A percentile compares a stretch with the other conserved stretches of the same genome.
Conservation (phyloP, 495 filamentous ascomycete species). For the Melanomma pulvis-pyrius region DNA sequence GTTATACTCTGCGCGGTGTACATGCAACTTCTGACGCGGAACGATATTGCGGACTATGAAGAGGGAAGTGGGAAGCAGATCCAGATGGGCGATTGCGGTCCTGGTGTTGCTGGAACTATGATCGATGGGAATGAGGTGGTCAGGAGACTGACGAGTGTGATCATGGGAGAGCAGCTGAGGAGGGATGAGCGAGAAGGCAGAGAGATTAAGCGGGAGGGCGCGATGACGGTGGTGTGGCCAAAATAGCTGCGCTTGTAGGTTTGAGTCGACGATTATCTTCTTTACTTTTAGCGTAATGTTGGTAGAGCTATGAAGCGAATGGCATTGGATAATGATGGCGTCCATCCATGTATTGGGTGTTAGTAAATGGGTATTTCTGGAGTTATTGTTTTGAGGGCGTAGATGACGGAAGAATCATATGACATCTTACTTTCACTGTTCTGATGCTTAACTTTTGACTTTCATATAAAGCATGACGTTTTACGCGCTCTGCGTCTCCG, state of each 20-base stretch:
- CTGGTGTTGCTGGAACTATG: slow-evolving; percentile 7
- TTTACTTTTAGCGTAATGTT: background rate
- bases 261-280: background rate
- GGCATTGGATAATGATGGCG: background rate
- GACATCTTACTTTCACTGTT: background rate
- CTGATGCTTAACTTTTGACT: background rate
- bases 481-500: too few relatives aligned
- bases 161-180: slow-evolving; percentile 35
- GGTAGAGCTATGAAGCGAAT: background rate
- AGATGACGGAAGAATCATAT: background rate
- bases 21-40: slow-evolving; percentile 32
- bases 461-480: background rate
- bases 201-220: slow-evolving; percentile 12
- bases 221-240: slow-evolving; percentile 28
- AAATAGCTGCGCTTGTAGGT: background rate
- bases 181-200: slow-evolving; percentile 37
- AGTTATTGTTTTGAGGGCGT: background rate
- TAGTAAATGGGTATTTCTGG: background rate
- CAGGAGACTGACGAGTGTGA: slow-evolving; percentile 31
- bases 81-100: slow-evolving; percentile 21
- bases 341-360: background rate
- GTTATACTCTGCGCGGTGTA: slow-evolving; percentile 36
- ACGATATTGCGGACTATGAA: slow-evolving; percentile 36
- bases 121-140: slow-evolving; percentile 31
- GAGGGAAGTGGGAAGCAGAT: slow-evolving; percentile 17